These are phyloP conservation scores for Aspergillus glaucus DNA, from an alignment of 2,329 filamentous ascomycete genomes.

Conservation along the genomic window DNA sequence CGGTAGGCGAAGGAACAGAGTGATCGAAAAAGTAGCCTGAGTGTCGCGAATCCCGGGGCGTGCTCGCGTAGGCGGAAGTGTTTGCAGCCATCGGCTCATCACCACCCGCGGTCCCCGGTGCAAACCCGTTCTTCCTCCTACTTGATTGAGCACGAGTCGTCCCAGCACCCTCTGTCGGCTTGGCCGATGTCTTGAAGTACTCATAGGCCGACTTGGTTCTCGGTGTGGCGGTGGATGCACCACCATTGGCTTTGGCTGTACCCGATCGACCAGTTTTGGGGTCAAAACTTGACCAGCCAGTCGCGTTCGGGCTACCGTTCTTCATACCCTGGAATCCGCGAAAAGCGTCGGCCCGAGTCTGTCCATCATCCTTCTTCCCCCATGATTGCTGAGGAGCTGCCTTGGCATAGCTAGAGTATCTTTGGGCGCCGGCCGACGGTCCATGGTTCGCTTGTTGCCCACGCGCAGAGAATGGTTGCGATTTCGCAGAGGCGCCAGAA, in stretches of 20 bases:
- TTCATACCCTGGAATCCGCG: constrained; percentile 43
- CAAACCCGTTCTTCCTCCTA: constrained; percentile 51
- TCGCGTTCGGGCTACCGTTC: constrained; percentile 10
- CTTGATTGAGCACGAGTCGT: constrained; percentile 35
- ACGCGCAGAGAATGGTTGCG: constrained; percentile 13
- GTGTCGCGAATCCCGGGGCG: constrained; percentile 20
- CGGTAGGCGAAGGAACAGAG: constrained; percentile 35
- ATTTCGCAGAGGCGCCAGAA: constrained; percentile 16
- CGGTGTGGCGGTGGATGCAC: constrained; percentile 15
- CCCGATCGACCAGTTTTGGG: constrained; percentile 29
- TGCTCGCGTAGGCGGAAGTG: constrained; percentile 45
- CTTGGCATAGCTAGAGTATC: constrained; percentile 36
- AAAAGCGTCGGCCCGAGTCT: constrained; percentile 40
- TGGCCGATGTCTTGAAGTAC: constrained; percentile 26
- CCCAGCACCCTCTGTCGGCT: constrained; percentile 25
- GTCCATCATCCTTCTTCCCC: constrained; percentile 33
- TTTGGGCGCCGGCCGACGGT: constrained; percentile 32
- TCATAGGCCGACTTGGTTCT: constrained; percentile 37
- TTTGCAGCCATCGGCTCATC: constrained; percentile 53
- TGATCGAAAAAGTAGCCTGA: constrained; percentile 29
- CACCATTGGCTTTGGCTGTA: constrained; percentile 13
- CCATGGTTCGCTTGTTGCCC: constrained; percentile 20
- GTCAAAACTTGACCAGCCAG: constrained; percentile 37
- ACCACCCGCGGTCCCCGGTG: constrained; percentile 52
- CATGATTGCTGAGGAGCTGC: constrained; percentile 34